These are phyloP conservation scores for Poa pratensis DNA, from an alignment of 176 grass and related monocot genomes.

Conservation along the genomic window DNA sequence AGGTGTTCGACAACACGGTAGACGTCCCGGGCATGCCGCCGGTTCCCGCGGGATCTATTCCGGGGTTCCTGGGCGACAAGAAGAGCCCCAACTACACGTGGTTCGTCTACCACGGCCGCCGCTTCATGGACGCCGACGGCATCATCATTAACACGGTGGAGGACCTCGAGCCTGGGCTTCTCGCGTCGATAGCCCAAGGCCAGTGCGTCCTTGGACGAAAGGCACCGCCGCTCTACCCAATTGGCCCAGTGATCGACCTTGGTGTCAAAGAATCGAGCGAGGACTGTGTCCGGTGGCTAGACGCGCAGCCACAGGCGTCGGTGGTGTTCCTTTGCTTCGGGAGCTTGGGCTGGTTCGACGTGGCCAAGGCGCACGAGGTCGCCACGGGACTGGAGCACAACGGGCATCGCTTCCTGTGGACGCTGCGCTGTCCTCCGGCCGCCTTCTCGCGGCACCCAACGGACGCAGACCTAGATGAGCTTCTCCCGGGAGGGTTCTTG, in stretches of 20 bases:
- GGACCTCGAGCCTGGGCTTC: conserved; percentile 38
- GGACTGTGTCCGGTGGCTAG: conserved; percentile 56
- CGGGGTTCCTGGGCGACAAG: conserved; percentile 33
- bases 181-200: conserved; percentile 35
- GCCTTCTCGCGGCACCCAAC: conserved; percentile 18
- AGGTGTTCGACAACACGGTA: conserved; percentile 32
- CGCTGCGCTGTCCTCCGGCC: conserved; percentile 6
- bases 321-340: conserved; percentile 71
- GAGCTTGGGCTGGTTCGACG: conserved; percentile 55
- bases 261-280: not conserved
- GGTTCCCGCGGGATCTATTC: conserved; percentile 38
- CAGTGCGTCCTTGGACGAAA: conserved; percentile 21
- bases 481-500: conserved; percentile 56
- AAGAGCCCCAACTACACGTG: conserved; percentile 48
- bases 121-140: conserved; percentile 52
- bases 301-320: conserved; percentile 55
- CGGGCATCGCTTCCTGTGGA: conserved; percentile 64
- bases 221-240: conserved; percentile 50
- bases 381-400: conserved; percentile 59
- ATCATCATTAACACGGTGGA: conserved; percentile 66
- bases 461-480: conserved; percentile 11
- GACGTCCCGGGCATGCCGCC: conserved; percentile 55
- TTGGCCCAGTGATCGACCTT: conserved; percentile 47
- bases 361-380: conserved; percentile 40
- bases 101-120: conserved; percentile 59